Base-by-base conservation (phyloP, 2,329 filamentous ascomycete species). In the Aspergillus ruber region DNA sequence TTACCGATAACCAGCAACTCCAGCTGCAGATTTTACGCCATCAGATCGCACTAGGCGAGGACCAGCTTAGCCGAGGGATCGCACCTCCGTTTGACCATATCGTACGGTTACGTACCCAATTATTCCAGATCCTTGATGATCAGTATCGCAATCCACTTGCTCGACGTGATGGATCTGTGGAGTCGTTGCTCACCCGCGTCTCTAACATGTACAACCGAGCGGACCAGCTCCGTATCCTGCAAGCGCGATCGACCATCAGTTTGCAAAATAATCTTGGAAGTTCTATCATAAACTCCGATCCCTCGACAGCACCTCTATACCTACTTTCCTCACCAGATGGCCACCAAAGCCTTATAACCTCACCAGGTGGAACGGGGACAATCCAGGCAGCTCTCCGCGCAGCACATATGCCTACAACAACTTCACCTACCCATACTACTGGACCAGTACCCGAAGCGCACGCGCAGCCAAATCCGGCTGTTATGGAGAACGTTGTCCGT, bases 251-350 rank as follows among this genome's bases (percentile, higher is more conserved):
- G 9, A 10, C 20, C 17, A 27, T 42, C 36, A 29, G 3, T 40
- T 42, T 44, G 15, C 50, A 49, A 41, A 51, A 25, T 44, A 57
- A 39, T 46, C 42, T 7, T 32, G 27, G 12, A 50, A 48, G 27
- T 8, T 13, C n/a, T 49, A 13, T 42, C 29, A 21, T 43, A n/a
- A 51, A 21, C 21, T 27, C 49, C 38, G 47, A 51, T 20, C 8
- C 45, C 33, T 40, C 49, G 15, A 42, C 48, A 25, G 50, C 60
- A 17, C 53, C 57, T 17, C 55, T 71, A 33, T 76, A 74, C 50
- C 57, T 76, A 6, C 60, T 76, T 9, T 73, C 71, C 1, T 70
- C 69, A 5, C 71, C 73, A 9, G 57, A 60, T 33, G 74, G 74
- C 1, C 73, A 71, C 25, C 68, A 74, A 47, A 72, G 70, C 7